These are phyloP conservation scores for Lycium barbarum DNA, from an alignment of 257 asterid species.

Conservation along the genomic window DNA sequence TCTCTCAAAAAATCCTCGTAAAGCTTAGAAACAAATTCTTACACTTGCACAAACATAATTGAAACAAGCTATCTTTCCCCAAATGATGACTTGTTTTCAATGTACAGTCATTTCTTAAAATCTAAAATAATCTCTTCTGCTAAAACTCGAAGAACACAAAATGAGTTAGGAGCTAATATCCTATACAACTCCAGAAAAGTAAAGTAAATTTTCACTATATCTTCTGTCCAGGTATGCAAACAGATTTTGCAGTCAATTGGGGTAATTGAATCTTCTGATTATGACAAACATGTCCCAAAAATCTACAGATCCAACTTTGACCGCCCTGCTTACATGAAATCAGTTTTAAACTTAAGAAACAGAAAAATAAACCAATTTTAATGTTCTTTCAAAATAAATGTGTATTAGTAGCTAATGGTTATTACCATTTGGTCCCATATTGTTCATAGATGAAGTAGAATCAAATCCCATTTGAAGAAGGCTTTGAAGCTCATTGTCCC, in stretches of 20 bases:
- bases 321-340: constrained; percentile 45
- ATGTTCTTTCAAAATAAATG: neutral
- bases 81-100: constrained; percentile 43
- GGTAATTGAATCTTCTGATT: constrained; percentile 39
- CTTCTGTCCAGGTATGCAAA: constrained; percentile 37
- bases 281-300: constrained; percentile 32
- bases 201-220: constrained; percentile 39
- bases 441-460: constrained; percentile 55
- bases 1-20: constrained; percentile 11
- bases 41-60: constrained; percentile 40
- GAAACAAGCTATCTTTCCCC: constrained; percentile 48
- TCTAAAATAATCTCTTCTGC: constrained; percentile 65
- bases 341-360: neutral
- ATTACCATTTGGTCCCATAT: constrained; percentile 70
- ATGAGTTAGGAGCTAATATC: constrained; percentile 60
- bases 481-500: constrained; percentile 72
- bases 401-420: neutral
- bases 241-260: constrained; percentile 45
- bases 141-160: constrained; percentile 76
- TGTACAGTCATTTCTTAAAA: constrained; percentile 52
- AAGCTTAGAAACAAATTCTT: constrained; percentile 12
- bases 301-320: constrained; percentile 60
- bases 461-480: constrained; percentile 76
- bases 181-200: constrained; percentile 61
- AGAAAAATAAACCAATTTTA: neutral